phyloP scores from a whole-genome alignment of 164 flowering plant genomes.

The Brasenia schreberi region DNA sequence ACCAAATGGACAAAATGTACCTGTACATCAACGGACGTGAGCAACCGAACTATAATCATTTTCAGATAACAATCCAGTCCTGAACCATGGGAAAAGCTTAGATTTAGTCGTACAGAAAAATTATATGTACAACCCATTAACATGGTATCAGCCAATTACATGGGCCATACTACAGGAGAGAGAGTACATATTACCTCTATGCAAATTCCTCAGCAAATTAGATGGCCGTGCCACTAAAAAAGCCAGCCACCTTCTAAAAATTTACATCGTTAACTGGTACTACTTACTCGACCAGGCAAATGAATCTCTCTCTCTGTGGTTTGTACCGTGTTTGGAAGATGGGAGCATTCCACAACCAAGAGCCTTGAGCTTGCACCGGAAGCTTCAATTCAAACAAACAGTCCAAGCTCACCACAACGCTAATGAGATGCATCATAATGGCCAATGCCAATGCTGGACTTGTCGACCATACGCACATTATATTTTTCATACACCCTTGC shows the following conservation, averaged over 20 bases:
- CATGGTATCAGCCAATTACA: neutral
- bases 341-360: conserved; percentile 10
- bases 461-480: conserved; percentile 74
- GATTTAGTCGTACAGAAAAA: neutral
- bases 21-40: neutral
- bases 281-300: conserved; percentile 15
- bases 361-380: conserved; percentile 10
- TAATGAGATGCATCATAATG: conserved; percentile 44
- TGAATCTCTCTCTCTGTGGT: conserved; percentile 9
- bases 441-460: conserved; percentile 46
- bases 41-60: neutral
- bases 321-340: conserved; percentile 9
- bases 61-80: neutral
- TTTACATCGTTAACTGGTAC: conserved; percentile 41
- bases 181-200: neutral
- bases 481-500: conserved; percentile 78
- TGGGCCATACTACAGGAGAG: neutral
- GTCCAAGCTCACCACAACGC: conserved; percentile 12
- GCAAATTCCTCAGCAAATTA: neutral
- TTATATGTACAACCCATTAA: neutral
- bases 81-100: neutral
- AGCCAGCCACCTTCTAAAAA: conserved; percentile 41
- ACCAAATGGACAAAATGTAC: neutral
- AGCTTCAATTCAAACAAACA: conserved; percentile 7
- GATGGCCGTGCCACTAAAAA: neutral